Conservation (phyloP, 1,284 basidiomycete genomes). For the Austroboletus niveus region DNA sequence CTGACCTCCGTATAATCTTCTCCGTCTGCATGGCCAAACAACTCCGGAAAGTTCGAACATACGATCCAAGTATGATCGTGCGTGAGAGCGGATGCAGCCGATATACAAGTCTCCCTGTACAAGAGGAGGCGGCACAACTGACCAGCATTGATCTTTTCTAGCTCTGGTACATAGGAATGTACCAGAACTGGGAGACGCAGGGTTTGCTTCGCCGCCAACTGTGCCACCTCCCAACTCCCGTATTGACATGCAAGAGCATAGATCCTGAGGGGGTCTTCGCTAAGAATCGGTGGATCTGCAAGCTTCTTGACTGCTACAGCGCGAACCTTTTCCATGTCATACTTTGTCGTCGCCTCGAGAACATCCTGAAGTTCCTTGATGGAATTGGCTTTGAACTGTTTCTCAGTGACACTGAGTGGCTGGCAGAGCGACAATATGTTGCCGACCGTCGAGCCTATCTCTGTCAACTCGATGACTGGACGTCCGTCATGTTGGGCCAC, state of each 20-base stretch:
- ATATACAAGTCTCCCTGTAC: conserved; percentile 4
- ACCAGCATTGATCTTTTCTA: conserved; percentile 15
- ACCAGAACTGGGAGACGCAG: conserved; percentile 2
- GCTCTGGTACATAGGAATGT: conserved; percentile 4
- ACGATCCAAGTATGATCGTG: conserved; percentile 11
- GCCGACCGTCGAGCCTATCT: conserved; percentile 26
- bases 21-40: neutral
- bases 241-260: conserved; percentile 19
- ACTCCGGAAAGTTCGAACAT: neutral
- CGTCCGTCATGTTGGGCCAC: neutral
- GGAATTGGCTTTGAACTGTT: neutral
- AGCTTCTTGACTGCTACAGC: conserved; percentile 6
- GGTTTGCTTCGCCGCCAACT: neutral
- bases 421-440: conserved; percentile 31
- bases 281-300: neutral
- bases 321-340: conserved; percentile 16
- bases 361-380: conserved; percentile 5
- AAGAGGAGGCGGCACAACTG: conserved; percentile 9
- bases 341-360: conserved; percentile 17
- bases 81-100: conserved; percentile 1
- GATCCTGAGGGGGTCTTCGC: conserved; percentile 5
- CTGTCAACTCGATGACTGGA: conserved; percentile 27
- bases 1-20: neutral
- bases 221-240: neutral
- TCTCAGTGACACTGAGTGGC: conserved; percentile 7